Evolutionary conservation across 192 early-diverging fungal genomes (phyloP).

Genomic region (Coemansia aciculifera): DNA sequence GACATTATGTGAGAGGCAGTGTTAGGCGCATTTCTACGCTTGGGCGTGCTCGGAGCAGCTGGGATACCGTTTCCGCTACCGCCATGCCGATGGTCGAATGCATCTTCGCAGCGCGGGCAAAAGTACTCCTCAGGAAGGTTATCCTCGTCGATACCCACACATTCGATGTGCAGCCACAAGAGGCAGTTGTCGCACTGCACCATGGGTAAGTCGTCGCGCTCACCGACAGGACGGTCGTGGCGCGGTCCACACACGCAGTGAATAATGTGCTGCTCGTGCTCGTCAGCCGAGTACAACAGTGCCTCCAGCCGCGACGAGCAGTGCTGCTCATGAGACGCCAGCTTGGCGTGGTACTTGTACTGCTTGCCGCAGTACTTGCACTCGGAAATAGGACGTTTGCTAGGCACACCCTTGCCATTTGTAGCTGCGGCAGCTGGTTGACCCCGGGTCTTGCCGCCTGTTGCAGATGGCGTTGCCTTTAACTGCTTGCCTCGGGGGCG

Average conservation of each 20-base stretch:
- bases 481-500: conserved; percentile 20
- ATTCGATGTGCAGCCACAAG: conserved; percentile 72
- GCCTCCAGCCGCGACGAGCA: conserved; percentile 57
- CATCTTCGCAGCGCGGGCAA: conserved; percentile 57
- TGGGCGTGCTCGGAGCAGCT: conserved; percentile 23
- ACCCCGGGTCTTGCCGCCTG: conserved; percentile 7
- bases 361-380: conserved; percentile 66
- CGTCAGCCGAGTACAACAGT: conserved; percentile 51
- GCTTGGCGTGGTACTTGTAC: conserved; percentile 63
- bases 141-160: conserved; percentile 61
- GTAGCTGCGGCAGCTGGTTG: conserved; percentile 1
- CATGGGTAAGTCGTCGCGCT: conserved; percentile 59
- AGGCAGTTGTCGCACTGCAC: conserved; percentile 75
- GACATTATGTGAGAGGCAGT: conserved; percentile 31
- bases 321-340: conserved; percentile 62
- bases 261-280: conserved; percentile 56
- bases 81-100: not conserved
- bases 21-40: conserved; percentile 13
- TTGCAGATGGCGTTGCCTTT: not conserved
- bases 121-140: conserved; percentile 62
- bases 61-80: not conserved
- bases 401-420: conserved; percentile 6
- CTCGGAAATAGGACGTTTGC: conserved; percentile 40
- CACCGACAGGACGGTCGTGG: conserved; percentile 39
- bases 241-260: conserved; percentile 53